A percentile compares a stretch with the other conserved stretches of the same genome.
These are phyloP conservation scores for Erythrophleum fordii DNA, from an alignment of 306 rosid genomes.

Conservation along the genomic window DNA sequence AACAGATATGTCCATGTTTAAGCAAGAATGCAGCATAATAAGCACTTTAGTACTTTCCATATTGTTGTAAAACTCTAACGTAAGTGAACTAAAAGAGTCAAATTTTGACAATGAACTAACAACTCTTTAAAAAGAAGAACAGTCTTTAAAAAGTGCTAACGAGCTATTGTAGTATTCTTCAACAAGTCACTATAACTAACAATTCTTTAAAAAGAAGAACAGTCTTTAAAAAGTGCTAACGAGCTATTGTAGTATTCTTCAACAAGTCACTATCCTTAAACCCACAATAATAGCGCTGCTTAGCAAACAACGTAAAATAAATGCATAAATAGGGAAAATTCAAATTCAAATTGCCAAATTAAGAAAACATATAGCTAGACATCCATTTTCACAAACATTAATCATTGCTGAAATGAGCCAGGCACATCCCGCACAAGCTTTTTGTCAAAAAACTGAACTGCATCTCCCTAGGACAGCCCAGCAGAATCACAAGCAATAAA, in stretches of 20 bases:
- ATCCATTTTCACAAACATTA: background rate
- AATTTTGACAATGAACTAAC: background rate
- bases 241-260: background rate
- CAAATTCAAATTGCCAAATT: background rate
- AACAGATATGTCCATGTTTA: background rate
- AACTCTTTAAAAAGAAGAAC: background rate
- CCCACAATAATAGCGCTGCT: background rate
- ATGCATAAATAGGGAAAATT: background rate
- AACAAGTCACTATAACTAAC: background rate
- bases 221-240: background rate
- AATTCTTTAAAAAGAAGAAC: background rate
- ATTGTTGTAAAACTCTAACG: conserved; percentile 66
- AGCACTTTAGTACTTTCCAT: conserved; percentile 46
- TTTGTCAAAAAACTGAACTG: background rate
- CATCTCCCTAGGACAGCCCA: background rate
- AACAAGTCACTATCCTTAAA: background rate
- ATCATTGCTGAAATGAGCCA: background rate
- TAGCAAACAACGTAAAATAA: background rate
- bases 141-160: background rate
- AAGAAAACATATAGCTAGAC: background rate
- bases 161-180: background rate
- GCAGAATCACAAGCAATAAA: background rate
- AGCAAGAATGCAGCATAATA: background rate
- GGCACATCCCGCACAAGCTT: background rate
- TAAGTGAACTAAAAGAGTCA: conserved; percentile 62